Base-by-base conservation (phyloP, 2,329 filamentous ascomycete genomes). In the Monosporascus sp. region DNA sequence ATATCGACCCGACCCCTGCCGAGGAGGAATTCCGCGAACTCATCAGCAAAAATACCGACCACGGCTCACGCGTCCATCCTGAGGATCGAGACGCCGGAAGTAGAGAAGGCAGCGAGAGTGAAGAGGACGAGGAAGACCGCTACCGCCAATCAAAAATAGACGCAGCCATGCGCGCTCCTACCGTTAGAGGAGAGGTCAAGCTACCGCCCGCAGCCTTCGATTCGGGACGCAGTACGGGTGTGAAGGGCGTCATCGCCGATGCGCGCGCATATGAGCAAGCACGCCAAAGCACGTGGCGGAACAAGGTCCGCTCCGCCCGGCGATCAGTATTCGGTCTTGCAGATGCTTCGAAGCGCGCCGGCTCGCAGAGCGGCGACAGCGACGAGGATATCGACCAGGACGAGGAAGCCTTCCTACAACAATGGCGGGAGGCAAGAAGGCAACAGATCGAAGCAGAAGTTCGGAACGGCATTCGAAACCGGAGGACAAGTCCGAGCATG, bases 191-290 rank as follows among this genome's bases (percentile, higher is more conserved):
- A 55, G 76, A 76, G 53, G 70, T 89, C 64, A 80, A 78, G 65
- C 81, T 88, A 56, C 84, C 84, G 15, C 83, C 82, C 9, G 74
- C 75, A 14, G 79, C 77, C 52, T 86, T 87, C 64, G 82, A 89
- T 68, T 82, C 76, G 51, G 85, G 87, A 54, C 81, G 84, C 60
- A 85, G 88, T 61, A 93, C 89, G 3, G 89, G 89, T 47, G 89
- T 91, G 61, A 93, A 93, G 75, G 89, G 89, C 58, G 89, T 94
- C 70, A 93, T 94, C 65, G 88, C 89, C 62, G 89, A 94, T 67
- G 89, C 89, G 38, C 80, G 88, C 64, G 84, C 85, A 64, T 93
- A 87, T 70, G 87, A 90, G 72, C 78, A 82, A 63, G 87, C 87
- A 14, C 78, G 79, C 60, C 78, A 78, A 64, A 72, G 65, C 61